phyloP scores from a whole-genome alignment of 2,329 filamentous ascomycete species.

The Xylaria sp. region DNA sequence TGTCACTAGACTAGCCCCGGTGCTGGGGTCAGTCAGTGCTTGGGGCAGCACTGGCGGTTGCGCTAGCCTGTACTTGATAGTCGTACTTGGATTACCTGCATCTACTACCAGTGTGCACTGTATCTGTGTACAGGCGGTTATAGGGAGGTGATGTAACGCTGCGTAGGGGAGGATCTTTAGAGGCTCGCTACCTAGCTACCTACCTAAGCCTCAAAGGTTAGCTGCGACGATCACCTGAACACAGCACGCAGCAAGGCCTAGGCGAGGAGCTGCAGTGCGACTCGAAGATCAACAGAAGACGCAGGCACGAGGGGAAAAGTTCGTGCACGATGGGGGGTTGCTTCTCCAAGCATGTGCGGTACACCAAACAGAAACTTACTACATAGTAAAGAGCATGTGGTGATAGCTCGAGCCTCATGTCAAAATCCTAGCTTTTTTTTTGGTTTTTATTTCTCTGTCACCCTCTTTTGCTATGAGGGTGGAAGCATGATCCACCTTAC shows the following conservation, averaged over 20 bases:
- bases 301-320: conserved; percentile 34
- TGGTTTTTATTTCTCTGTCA: not conserved
- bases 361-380: not conserved
- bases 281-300: conserved; percentile 30
- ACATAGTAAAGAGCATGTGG: conserved; percentile 33
- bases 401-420: conserved; percentile 7
- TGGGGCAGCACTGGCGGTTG: not conserved
- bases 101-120: not conserved
- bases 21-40: conserved; percentile 11
- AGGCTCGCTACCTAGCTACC: conserved; percentile 26
- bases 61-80: not conserved
- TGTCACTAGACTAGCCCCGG: conserved; percentile 23
- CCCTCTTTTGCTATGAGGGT: not conserved
- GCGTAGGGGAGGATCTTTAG: conserved; percentile 36
- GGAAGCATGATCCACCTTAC: not conserved
- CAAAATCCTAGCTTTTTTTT: not conserved
- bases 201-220: conserved; percentile 32
- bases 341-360: conserved; percentile 12
- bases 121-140: not conserved
- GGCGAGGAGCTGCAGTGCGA: conserved; percentile 29
- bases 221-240: conserved; percentile 38
- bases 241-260: conserved; percentile 16
- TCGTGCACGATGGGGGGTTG: conserved; percentile 11
- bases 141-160: conserved; percentile 24
- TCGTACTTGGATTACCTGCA: not conserved